Percentiles rank a stretch among this genome's conserved stretches.
Conservation (phyloP, 1,284 basidiomycete genomes). For the Ustilago loliicola region DNA sequence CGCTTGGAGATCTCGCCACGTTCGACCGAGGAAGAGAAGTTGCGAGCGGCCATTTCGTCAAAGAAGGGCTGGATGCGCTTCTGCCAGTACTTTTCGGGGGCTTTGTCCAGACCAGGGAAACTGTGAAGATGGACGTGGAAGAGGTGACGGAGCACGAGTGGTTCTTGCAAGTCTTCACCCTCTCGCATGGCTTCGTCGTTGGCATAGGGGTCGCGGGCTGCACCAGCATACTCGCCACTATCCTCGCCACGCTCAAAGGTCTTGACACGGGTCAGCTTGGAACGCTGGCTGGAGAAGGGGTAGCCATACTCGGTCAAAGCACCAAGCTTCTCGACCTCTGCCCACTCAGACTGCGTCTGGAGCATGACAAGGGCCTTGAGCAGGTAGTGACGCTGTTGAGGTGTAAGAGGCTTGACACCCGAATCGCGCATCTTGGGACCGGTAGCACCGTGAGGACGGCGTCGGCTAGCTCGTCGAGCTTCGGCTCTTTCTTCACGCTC, state of each 20-base stretch:
- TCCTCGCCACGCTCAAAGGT: conserved; percentile 50
- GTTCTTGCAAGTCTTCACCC: conserved; percentile 59
- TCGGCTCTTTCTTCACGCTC: conserved; percentile 42
- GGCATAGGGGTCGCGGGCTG: conserved; percentile 60
- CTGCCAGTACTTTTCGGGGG: conserved; percentile 66
- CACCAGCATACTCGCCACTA: conserved; percentile 50
- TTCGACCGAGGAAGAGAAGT: conserved; percentile 63
- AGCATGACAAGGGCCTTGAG: conserved; percentile 67
- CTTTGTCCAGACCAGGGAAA: conserved; percentile 64
- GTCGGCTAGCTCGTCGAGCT: conserved; percentile 41
- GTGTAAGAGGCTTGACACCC: conserved; percentile 51
- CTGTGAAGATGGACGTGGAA: conserved; percentile 65
- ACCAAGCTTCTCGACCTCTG: conserved; percentile 61
- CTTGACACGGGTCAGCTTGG: conserved; percentile 58
- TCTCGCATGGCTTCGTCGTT: conserved; percentile 58
- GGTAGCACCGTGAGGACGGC: conserved; percentile 31
- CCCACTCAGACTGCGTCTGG: conserved; percentile 66
- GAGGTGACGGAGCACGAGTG: conserved; percentile 66
- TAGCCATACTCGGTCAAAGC: conserved; percentile 66
- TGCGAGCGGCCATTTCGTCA: conserved; percentile 62
- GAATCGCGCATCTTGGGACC: conserved; percentile 32
- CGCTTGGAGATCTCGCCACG: conserved; percentile 62
- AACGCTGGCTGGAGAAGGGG: conserved; percentile 60
- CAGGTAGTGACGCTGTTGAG: conserved; percentile 66
- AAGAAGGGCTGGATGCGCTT: conserved; percentile 67